Percentiles rank a stretch among this genome's conserved stretches.
Conservation (phyloP, 2,329 filamentous ascomycete species). For the Thielaviopsis euricoi region DNA sequence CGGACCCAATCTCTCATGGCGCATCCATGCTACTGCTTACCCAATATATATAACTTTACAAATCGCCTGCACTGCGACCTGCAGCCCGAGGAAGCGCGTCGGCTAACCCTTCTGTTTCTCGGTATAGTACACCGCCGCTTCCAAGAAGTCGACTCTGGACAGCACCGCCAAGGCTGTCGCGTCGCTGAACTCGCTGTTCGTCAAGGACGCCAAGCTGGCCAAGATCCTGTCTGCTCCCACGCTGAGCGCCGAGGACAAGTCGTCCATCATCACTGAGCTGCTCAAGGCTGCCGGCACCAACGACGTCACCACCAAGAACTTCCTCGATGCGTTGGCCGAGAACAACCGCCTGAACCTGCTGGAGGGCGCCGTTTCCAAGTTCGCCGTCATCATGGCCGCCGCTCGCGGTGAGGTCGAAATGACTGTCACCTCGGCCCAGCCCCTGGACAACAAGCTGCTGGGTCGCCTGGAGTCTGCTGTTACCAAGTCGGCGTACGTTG, state of each 20-base stretch:
- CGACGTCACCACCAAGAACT: slow-evolving; percentile 83
- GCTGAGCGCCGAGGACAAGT: slow-evolving; percentile 64
- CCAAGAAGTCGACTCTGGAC: slow-evolving; percentile 76
- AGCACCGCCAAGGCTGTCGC: slow-evolving; percentile 65
- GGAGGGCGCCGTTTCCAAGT: slow-evolving; percentile 73
- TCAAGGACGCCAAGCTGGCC: slow-evolving; percentile 69
- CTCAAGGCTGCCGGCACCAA: slow-evolving; percentile 61
- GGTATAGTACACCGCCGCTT: slow-evolving; percentile 82
- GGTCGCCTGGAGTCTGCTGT: slow-evolving; percentile 74
- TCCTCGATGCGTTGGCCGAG: slow-evolving; percentile 76
- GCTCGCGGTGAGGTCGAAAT: slow-evolving; percentile 87
- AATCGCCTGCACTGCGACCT: background rate
- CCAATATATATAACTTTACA: background rate
- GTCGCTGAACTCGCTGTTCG: slow-evolving; percentile 53
- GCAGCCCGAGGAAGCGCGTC: background rate
- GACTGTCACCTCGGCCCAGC: slow-evolving; percentile 75
- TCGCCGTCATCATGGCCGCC: slow-evolving; percentile 71
- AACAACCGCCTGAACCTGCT: slow-evolving; percentile 88
- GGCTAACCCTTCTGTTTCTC: slow-evolving; percentile 11
- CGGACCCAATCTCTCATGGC: background rate
- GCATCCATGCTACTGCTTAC: background rate
- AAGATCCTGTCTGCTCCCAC: slow-evolving; percentile 66
- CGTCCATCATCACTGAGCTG: slow-evolving; percentile 71
- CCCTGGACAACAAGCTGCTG: slow-evolving; percentile 76
- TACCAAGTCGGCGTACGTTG: slow-evolving; percentile 74